Evolutionary conservation across 1,284 basidiomycete species (phyloP).

Genomic region (Ganoderma lucidum): DNA sequence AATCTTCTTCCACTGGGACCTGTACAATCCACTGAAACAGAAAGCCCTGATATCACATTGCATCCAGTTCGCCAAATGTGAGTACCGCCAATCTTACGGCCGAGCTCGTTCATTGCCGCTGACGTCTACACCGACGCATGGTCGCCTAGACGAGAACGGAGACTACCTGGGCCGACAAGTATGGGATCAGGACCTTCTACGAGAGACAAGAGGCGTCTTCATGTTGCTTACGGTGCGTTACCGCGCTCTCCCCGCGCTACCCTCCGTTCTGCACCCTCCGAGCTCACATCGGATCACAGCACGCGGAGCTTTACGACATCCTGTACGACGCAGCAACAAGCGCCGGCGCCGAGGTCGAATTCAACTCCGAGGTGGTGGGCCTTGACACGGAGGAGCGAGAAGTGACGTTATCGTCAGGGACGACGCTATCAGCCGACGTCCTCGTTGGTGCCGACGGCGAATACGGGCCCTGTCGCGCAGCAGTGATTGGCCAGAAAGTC

Average conservation of each 20-base stretch:
- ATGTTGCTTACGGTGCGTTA: slow-evolving; percentile 56
- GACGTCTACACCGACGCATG: background rate
- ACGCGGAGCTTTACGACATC: slow-evolving; percentile 47
- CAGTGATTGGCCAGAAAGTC: slow-evolving; percentile 45
- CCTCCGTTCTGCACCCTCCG: slow-evolving; percentile 21
- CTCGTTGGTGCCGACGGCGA: slow-evolving; percentile 72
- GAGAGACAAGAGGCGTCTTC: slow-evolving; percentile 63
- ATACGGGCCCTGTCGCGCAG: slow-evolving; percentile 35
- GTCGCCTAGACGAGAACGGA: slow-evolving; percentile 44
- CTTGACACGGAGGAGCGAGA: slow-evolving; percentile 37
- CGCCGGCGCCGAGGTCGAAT: slow-evolving; percentile 38
- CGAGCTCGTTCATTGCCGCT: background rate
- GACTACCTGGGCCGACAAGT: slow-evolving; percentile 57
- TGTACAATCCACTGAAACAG: slow-evolving; percentile 47
- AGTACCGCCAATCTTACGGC: slow-evolving; percentile 14
- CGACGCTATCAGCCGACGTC: slow-evolving; percentile 58
- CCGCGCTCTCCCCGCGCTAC: slow-evolving; percentile 35
- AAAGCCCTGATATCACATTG: slow-evolving; percentile 49
- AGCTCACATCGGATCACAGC: slow-evolving; percentile 41
- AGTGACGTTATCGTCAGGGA: slow-evolving; percentile 55
- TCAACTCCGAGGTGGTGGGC: slow-evolving; percentile 32
- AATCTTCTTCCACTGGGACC: slow-evolving; percentile 63
- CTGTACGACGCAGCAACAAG: slow-evolving; percentile 54
- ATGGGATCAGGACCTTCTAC: slow-evolving; percentile 62
- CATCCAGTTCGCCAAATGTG: slow-evolving; percentile 50